Evolutionary conservation across 345 rosid species (phyloP).

Genomic region (Populus tremula): DNA sequence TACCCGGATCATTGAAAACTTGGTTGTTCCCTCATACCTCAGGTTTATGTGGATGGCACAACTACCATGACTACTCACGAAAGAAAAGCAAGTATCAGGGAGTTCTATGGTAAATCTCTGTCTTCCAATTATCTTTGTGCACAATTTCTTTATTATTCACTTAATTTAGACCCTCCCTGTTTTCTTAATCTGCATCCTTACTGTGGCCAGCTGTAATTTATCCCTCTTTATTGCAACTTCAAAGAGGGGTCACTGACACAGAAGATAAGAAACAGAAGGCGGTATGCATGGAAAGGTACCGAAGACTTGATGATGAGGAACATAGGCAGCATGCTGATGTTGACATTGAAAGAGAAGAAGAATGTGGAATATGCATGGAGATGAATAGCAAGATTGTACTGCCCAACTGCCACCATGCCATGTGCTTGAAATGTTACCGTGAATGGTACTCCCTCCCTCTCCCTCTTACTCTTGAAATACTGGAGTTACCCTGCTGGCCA

Average conservation of each 20-base stretch:
- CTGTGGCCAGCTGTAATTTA: constrained; percentile 52
- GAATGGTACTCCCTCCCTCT: constrained; percentile 45
- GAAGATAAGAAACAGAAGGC: constrained; percentile 60
- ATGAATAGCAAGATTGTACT: constrained; percentile 52
- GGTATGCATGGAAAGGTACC: constrained; percentile 51
- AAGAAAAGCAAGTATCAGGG: constrained; percentile 76
- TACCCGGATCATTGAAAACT: not conserved
- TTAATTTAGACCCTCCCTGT: not conserved
- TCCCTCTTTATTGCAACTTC: constrained; percentile 63
- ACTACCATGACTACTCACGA: constrained; percentile 80
- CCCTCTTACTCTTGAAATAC: not conserved
- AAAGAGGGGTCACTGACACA: constrained; percentile 51
- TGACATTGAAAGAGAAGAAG: constrained; percentile 63
- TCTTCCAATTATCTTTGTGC: not conserved
- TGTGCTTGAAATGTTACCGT: constrained; percentile 65
- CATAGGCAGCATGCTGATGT: constrained; percentile 23
- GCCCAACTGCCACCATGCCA: constrained; percentile 61
- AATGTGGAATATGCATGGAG: constrained; percentile 78
- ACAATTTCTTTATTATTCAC: not conserved
- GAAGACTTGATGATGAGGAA: constrained; percentile 50
- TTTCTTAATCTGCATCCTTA: constrained; percentile 4
- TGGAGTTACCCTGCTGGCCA: not conserved
- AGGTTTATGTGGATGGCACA: constrained; percentile 74
- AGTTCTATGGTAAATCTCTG: constrained; percentile 53
- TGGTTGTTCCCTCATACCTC: not conserved